Evolutionary conservation across 352 stramenopile species (phyloP).

Genomic region (Achlya hypogyna): DNA sequence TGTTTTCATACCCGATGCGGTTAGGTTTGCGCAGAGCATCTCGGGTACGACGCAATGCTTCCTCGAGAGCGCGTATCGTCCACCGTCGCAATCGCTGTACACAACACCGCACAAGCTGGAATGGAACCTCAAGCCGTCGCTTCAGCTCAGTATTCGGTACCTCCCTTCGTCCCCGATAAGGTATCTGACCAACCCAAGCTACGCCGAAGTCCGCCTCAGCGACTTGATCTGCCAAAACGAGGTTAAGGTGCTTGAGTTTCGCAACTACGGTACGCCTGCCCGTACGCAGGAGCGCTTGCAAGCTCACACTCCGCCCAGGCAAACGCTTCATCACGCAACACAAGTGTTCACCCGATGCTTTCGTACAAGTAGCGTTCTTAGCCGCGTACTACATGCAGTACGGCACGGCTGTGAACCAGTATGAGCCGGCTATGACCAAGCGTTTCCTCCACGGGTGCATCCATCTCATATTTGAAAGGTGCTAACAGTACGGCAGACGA

Average conservation of each 20-base stretch:
- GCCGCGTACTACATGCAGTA: conserved; percentile 92
- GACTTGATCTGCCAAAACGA: conserved; percentile 92
- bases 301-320: conserved; percentile 23
- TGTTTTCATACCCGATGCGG: conserved; percentile 42
- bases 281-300: conserved; percentile 86
- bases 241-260: conserved; percentile 92
- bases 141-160: conserved; percentile 81
- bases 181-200: conserved; percentile 28
- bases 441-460: conserved; percentile 82
- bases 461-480: neutral
- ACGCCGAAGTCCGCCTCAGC: conserved; percentile 88
- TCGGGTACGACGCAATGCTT: conserved; percentile 70
- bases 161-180: neutral
- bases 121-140: conserved; percentile 71
- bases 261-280: conserved; percentile 81
- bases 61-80: conserved; percentile 63
- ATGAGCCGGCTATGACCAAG: conserved; percentile 95
- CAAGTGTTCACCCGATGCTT: conserved; percentile 91
- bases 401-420: conserved; percentile 80
- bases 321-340: conserved; percentile 87
- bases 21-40: conserved; percentile 88
- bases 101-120: conserved; percentile 86
- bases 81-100: conserved; percentile 44
- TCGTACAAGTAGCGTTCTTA: conserved; percentile 94
- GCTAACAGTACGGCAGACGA: conserved; percentile 25